Percentiles rank a stretch among this genome's conserved stretches.
Evolutionary conservation across 176 grass and related monocot genomes (phyloP).

Genomic region (Oryza glumipatula): DNA sequence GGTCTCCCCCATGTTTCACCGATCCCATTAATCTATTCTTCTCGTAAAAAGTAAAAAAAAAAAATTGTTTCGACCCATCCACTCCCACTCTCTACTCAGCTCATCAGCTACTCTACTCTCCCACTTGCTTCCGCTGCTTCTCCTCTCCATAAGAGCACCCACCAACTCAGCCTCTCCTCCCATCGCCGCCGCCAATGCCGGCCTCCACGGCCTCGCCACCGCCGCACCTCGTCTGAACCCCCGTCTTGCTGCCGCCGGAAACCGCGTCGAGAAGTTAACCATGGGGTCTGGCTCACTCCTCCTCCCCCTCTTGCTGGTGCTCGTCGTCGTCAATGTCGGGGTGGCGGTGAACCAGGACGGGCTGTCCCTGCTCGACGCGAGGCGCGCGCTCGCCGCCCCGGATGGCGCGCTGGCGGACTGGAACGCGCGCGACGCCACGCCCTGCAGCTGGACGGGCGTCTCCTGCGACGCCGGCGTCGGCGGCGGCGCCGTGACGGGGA

Average conservation of each 20-base stretch:
- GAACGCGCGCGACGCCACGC: slow-evolving; percentile 51
- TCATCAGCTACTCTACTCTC: not conserved
- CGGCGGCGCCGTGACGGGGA: not conserved
- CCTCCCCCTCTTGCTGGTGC: slow-evolving; percentile 26
- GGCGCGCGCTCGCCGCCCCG: slow-evolving; percentile 50
- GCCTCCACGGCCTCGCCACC: not conserved
- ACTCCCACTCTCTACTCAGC: not conserved
- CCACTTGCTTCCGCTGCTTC: slow-evolving; percentile 12
- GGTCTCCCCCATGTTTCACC: not conserved
- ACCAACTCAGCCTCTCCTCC: not conserved
- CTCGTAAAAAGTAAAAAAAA: not conserved
- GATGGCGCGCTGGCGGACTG: slow-evolving; percentile 39
- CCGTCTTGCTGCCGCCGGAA: not conserved
- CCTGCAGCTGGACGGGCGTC: slow-evolving; percentile 76
- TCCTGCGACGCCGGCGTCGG: slow-evolving; percentile 16
- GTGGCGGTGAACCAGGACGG: slow-evolving; percentile 62
- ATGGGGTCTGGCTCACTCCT: not conserved
- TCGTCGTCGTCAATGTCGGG: not conserved
- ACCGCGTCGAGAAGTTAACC: not conserved
- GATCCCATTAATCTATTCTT: not conserved
- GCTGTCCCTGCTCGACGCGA: slow-evolving; percentile 54
- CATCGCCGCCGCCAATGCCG: slow-evolving; percentile 32
- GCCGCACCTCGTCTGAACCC: slow-evolving; percentile 2
- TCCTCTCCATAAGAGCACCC: slow-evolving; percentile 28
- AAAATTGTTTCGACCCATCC: not conserved